Conservation (phyloP, 805 yeast species). For the Saturnispora sekii region DNA sequence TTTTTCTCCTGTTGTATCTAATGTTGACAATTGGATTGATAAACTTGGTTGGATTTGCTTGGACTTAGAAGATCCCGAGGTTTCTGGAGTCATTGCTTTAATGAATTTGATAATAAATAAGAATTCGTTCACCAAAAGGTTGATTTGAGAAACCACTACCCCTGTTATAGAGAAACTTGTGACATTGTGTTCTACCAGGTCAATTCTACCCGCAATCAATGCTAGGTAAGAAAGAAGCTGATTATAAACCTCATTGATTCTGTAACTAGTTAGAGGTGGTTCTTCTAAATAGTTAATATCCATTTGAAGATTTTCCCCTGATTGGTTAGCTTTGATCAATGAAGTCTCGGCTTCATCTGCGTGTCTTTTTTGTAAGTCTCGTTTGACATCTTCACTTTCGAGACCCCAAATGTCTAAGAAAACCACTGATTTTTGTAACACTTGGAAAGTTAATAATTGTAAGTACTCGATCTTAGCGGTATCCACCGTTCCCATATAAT, state of each 20-base stretch:
- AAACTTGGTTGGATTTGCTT: conserved; percentile 1
- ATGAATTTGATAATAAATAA: conserved; percentile 20
- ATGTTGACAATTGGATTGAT: conserved; percentile 31
- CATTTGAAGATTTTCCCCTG: conserved; percentile 9
- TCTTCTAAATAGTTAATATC: conserved; percentile 35
- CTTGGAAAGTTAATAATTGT: conserved; percentile 56
- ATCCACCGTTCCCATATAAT: conserved; percentile 55
- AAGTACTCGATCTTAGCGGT: conserved; percentile 50
- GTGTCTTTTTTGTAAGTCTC: background rate
- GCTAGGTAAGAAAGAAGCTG: conserved; percentile 53
- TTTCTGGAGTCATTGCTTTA: conserved; percentile 16
- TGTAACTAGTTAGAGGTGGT: conserved; percentile 54
- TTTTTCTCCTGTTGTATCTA: conserved; percentile 34
- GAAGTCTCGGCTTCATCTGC: background rate
- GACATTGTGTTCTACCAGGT: conserved; percentile 64
- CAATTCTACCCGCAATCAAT: conserved; percentile 64
- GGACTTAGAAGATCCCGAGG: conserved; percentile 25
- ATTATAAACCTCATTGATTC: conserved; percentile 57
- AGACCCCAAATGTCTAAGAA: conserved; percentile 66
- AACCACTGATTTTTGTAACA: conserved; percentile 50
- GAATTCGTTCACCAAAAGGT: conserved; percentile 52
- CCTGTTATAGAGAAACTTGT: conserved; percentile 62
- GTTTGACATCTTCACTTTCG: conserved; percentile 41
- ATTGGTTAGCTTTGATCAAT: background rate
- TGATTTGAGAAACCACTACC: conserved; percentile 57